Evolutionary conservation across 306 rosid genomes (phyloP).

Genomic region (Glycyrrhiza uralensis): DNA sequence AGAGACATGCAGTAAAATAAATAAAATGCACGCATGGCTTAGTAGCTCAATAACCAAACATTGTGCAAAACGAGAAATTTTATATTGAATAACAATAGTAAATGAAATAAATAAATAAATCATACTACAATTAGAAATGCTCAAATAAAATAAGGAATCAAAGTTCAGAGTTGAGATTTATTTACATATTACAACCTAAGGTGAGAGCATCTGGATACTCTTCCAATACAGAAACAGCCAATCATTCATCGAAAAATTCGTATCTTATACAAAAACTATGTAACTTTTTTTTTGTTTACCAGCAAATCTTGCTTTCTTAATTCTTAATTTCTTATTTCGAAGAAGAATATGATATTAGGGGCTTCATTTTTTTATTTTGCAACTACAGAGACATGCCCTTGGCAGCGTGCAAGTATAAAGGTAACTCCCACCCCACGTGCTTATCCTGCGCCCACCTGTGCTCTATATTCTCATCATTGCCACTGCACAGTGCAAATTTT

Average conservation of each 20-base stretch:
- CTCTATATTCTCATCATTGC: constrained; percentile 64
- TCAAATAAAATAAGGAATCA: constrained; percentile 17
- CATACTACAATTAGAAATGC: constrained; percentile 17
- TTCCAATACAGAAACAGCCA: constrained; percentile 40
- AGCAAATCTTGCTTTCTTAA: constrained; percentile 20
- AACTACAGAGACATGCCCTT: constrained; percentile 35
- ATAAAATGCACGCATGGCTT: background rate
- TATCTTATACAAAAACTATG: constrained; percentile 18
- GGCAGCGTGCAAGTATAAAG: constrained; percentile 82
- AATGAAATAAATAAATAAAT: background rate
- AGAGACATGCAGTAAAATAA: background rate
- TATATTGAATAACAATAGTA: background rate
- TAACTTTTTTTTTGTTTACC: background rate
- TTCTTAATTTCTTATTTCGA: constrained; percentile 12
- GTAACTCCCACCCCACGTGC: constrained; percentile 94
- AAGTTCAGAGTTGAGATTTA: constrained; percentile 6
- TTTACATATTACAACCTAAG: constrained; percentile 26
- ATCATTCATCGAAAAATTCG: constrained; percentile 40
- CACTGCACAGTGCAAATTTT: constrained; percentile 28
- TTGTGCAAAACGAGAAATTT: background rate
- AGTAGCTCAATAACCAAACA: constrained; percentile 2
- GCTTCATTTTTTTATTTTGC: background rate
- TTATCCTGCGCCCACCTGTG: constrained; percentile 73
- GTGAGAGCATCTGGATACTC: constrained; percentile 22
- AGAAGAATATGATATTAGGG: constrained; percentile 33